Evolutionary conservation across 2,329 filamentous ascomycete species (phyloP), one percentile per base, ranked within the genome.

Genomic region (Stromatinia cepivora): DNA sequence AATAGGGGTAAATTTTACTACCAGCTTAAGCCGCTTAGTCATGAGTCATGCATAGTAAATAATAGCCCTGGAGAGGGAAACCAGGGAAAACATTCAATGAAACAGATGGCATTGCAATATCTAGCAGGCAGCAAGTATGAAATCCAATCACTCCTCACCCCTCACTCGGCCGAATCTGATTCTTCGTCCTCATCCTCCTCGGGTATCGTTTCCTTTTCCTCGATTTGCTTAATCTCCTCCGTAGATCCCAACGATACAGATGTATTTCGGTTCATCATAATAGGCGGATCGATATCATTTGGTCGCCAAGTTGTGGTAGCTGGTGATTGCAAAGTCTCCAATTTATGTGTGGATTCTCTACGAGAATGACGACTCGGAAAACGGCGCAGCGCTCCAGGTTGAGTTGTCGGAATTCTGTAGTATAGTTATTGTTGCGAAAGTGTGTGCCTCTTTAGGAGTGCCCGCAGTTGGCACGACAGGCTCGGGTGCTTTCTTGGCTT

Each of bases 371-470:
- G 28, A 52, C 45, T 13, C 39, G 57, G 61, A 61, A 48, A 54
- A 62, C 6, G 61, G 54, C 61, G 59, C 67, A 20, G 57, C 54
- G 58, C 73, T 76, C 75, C 77, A 78, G 34, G 76, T 73, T 65
- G 74, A 75, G n/a, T 76, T 77, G 6, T 65, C 74, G 25, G 76
- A 73, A 59, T 75, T 75, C 71, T 78, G 77, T 54, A 78, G 54
- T 25, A 71, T 70, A 10, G 72, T 68, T 36, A 57, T 34, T 52
- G 42, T 68, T 17, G 72, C 65, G 17, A 73, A 67, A 17, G 67
- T 58, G 36, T 66, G 68, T 50, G 61, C 72, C 1, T 67, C 69
- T 25, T 50, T n/a, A 34, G 46, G 25, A 13, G 71, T 52, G 31
- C 74, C 57, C 4, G 72, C 69, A 36, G 71, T 53, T 59, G 70